These are phyloP conservation scores for Umbilicus rupestris DNA, from an alignment of 164 flowering plant genomes.

Conservation along the genomic window DNA sequence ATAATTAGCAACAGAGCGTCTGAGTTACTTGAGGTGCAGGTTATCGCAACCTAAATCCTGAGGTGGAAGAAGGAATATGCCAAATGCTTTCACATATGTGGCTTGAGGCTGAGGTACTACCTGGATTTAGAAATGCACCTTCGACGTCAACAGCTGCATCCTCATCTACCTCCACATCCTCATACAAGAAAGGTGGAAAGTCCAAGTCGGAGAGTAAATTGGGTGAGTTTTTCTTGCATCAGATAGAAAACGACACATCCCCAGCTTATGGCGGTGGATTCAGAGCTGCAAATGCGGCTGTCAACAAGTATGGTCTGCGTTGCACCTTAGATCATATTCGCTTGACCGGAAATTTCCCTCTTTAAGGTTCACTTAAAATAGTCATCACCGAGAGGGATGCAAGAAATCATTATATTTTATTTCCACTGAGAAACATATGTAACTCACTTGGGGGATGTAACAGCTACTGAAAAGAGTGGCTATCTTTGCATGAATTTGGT, in stretches of 20 bases:
- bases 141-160: conserved; percentile 60
- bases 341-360: conserved; percentile 58
- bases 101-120: conserved; percentile 88
- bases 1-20: background rate
- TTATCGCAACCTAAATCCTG: conserved; percentile 62
- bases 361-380: conserved; percentile 10
- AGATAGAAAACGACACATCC: conserved; percentile 77
- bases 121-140: conserved; percentile 39
- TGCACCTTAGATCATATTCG: conserved; percentile 74
- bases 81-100: conserved; percentile 89
- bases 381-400: background rate
- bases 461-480: too few relatives aligned
- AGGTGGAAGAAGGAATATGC: conserved; percentile 94
- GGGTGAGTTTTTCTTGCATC: conserved; percentile 85
- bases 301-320: conserved; percentile 68
- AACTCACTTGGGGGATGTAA: background rate
- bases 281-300: conserved; percentile 76
- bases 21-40: conserved; percentile 29
- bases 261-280: conserved; percentile 88
- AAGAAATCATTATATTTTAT: background rate
- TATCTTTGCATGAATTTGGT: too few relatives aligned
- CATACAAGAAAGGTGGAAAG: conserved; percentile 69
- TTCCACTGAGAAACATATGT: background rate
- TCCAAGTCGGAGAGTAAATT: conserved; percentile 60
- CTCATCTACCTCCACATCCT: conserved; percentile 35